phyloP scores from a whole-genome alignment of 352 stramenopile species.

The Globisporangium echinulatum region DNA sequence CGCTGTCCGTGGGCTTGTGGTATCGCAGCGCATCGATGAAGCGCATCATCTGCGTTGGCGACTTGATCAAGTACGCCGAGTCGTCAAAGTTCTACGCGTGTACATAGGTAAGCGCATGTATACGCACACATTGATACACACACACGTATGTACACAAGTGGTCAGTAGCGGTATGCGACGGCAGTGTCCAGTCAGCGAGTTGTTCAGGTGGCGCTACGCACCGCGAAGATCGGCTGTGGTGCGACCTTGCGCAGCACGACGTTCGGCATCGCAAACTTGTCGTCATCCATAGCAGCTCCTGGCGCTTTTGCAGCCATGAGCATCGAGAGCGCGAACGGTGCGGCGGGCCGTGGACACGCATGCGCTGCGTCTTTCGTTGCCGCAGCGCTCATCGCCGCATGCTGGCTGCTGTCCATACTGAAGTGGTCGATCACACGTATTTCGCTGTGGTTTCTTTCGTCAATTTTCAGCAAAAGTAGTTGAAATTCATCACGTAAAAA shows the following conservation, averaged over 20 bases:
- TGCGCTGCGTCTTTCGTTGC: no score
- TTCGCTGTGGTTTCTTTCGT: background rate
- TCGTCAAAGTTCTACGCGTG: slow-evolving; percentile 62
- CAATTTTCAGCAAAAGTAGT: background rate
- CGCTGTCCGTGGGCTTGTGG: slow-evolving; percentile 71
- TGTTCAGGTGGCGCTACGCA: slow-evolving; percentile 8
- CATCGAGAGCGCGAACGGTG: slow-evolving; percentile 36
- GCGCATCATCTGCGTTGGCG: slow-evolving; percentile 75
- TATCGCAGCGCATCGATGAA: slow-evolving; percentile 80
- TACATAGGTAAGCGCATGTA: background rate
- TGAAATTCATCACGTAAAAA: no score
- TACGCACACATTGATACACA: background rate
- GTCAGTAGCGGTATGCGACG: no score
- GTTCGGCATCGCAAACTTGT: slow-evolving; percentile 39
- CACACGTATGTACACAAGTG: background rate
- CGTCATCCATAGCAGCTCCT: background rate
- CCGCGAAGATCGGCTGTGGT: slow-evolving; percentile 71
- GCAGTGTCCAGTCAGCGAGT: no score
- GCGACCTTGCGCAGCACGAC: slow-evolving; percentile 61
- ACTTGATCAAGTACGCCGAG: slow-evolving; percentile 54
- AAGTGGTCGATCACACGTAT: background rate
- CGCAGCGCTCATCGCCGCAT: background rate
- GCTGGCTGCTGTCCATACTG: background rate
- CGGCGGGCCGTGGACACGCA: slow-evolving; percentile 14
- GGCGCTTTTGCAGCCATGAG: slow-evolving; percentile 10